Base-by-base conservation (phyloP, 768 basidiomycete genomes). In the Cyathus striatus region DNA sequence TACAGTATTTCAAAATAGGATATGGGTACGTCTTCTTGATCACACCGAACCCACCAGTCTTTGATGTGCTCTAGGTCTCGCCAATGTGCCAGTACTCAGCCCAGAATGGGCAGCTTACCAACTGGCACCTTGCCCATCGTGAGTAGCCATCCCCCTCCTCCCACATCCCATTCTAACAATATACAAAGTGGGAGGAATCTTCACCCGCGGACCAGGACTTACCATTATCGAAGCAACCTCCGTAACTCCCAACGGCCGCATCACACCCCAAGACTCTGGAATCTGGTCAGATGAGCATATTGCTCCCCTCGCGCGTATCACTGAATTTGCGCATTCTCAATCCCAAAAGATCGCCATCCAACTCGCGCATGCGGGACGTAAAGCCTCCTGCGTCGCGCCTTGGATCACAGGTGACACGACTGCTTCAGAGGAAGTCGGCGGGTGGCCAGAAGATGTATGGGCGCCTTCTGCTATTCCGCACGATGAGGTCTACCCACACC, bases 151-250 rank as follows among this genome's bases (percentile, higher is more conserved):
- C 9, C 21, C 6, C 6, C 6, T 14, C 10, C 18, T 36, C 18
- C 18, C n/a, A n/a, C n/a, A n/a, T n/a, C n/a, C n/a, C n/a, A n/a
- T n/a, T n/a, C n/a, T n/a, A n/a, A n/a, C n/a, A n/a, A n/a, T n/a
- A n/a, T 24, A 38, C 59, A 13, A 27, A 78, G 76, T 76, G 16
- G 70, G 73, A 2, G 71, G 73, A 7, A 76, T 78, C 20, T 49
- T 76, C 35, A 68, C 66, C 3, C 72, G 77, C 18, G 64, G 65
- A 5, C 73, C 82, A 0, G 82, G 78, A 1, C 60, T 76, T 4
- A 72, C 81, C 46, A 64, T 79, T 23, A 62, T 83, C 23, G 86
- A 89, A 60, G 84, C 83, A 0, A 77, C 78, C 1, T 76, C 78
- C 13, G 73, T 85, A 23, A 45, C 63, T 1, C 64, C 75, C 2